These are phyloP conservation scores for Ogataea nitratoaversa DNA, from an alignment of 805 yeast species.

Conservation along the genomic window DNA sequence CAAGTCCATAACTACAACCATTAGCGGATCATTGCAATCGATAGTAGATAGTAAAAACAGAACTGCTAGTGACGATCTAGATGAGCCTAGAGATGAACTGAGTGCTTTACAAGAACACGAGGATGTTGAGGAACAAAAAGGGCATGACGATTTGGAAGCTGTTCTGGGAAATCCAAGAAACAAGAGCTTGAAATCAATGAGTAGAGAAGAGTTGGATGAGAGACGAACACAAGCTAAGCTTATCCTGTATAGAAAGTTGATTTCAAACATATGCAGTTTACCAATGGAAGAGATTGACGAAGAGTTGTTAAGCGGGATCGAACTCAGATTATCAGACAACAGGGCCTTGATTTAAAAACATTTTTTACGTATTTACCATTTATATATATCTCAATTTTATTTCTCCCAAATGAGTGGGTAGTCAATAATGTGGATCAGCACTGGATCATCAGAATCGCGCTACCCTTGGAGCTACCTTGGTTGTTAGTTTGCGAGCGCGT, in stretches of 20 bases:
- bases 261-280: slow-evolving; percentile 73
- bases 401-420: no score
- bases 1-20: slow-evolving; percentile 16
- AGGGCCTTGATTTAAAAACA: background rate
- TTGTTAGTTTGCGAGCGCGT: no score
- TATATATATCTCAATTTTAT: no score
- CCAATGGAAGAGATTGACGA: slow-evolving; percentile 73
- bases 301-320: slow-evolving; percentile 78
- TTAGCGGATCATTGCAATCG: slow-evolving; percentile 14
- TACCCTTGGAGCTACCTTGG: no score
- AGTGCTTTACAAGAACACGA: slow-evolving; percentile 1
- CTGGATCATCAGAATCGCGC: no score
- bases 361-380: no score
- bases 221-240: slow-evolving; percentile 40
- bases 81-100: slow-evolving; percentile 29
- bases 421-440: no score
- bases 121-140: background rate
- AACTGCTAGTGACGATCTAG: slow-evolving; percentile 7
- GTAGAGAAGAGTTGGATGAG: slow-evolving; percentile 10
- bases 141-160: background rate
- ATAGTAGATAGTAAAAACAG: background rate
- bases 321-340: slow-evolving; percentile 30
- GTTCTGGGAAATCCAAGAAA: background rate
- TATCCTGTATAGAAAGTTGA: slow-evolving; percentile 55
- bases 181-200: background rate